Conservation (phyloP, 805 yeast species). For the Metschnikowia santaceciliae region DNA sequence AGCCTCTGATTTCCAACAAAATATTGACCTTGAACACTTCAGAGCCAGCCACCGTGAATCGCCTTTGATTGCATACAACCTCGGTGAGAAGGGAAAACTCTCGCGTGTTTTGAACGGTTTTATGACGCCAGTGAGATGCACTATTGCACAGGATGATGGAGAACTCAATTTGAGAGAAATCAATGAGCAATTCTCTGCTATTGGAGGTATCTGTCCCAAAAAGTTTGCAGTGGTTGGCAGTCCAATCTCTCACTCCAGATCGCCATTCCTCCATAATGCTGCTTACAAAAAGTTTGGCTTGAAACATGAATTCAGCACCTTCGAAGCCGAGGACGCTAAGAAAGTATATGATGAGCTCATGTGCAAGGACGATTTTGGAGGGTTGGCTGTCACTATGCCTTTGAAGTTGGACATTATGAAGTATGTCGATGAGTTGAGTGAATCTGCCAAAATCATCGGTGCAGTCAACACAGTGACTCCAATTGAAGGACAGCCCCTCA, state of each 20-base stretch:
- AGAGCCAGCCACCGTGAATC: slow-evolving; percentile 47
- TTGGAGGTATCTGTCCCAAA: slow-evolving; percentile 61
- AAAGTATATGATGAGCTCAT: slow-evolving; percentile 53
- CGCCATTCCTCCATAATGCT: slow-evolving; percentile 82
- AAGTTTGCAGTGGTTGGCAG: slow-evolving; percentile 72
- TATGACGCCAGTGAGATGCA: slow-evolving; percentile 83
- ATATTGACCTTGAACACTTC: slow-evolving; percentile 67
- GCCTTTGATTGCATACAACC: slow-evolving; percentile 82
- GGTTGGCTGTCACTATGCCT: slow-evolving; percentile 95
- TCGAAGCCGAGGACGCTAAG: slow-evolving; percentile 63
- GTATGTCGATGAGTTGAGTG: slow-evolving; percentile 59
- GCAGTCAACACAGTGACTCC: slow-evolving; percentile 89
- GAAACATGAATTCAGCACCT: slow-evolving; percentile 65
- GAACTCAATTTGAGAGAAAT: slow-evolving; percentile 66
- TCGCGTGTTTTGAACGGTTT: slow-evolving; percentile 72
- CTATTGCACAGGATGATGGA: slow-evolving; percentile 63
- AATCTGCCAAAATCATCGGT: slow-evolving; percentile 80
- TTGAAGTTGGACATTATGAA: slow-evolving; percentile 77
- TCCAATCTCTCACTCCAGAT: slow-evolving; percentile 83
- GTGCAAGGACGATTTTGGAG: slow-evolving; percentile 63
- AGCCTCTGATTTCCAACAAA: slow-evolving; percentile 64
- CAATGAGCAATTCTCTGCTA: slow-evolving; percentile 48
- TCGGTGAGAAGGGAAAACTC: slow-evolving; percentile 71
- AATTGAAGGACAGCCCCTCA: slow-evolving; percentile 29
- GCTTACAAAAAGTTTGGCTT: slow-evolving; percentile 72